Evolutionary conservation across 345 rosid genomes (phyloP).

Genomic region (Excoecaria cochinchinensis): DNA sequence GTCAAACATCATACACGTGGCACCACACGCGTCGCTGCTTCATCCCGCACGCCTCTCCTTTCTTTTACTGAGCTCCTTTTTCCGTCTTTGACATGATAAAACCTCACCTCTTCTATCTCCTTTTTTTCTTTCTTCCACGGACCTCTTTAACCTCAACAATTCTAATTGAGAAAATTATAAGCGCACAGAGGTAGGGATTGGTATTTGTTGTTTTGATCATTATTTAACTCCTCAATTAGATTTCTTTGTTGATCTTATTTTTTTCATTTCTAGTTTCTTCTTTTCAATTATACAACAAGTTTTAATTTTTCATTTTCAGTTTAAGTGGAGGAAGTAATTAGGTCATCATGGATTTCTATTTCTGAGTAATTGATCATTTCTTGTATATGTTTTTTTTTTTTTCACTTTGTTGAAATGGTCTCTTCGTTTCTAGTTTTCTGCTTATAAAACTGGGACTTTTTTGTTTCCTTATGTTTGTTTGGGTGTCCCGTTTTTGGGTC

Average conservation of each 20-base stretch:
- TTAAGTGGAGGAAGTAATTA: not conserved
- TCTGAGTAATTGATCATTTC: not conserved
- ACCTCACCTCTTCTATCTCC: not conserved
- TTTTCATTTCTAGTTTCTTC: not conserved
- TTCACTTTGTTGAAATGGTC: slow-evolving; percentile 3
- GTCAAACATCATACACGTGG: slow-evolving; percentile 41
- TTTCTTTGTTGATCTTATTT: not conserved
- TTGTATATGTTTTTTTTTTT: not conserved
- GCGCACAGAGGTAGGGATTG: too few species aligned
- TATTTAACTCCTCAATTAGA: not conserved
- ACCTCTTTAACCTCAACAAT: not conserved
- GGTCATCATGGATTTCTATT: not conserved
- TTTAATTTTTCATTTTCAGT: not conserved
- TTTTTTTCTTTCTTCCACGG: not conserved
- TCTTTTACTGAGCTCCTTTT: not conserved
- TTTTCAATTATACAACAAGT: not conserved
- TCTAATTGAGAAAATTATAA: too few species aligned
- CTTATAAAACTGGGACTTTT: not conserved
- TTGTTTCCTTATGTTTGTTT: not conserved
- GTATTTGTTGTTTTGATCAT: not conserved
- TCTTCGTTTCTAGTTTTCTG: not conserved
- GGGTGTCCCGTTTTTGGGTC: too few species aligned
- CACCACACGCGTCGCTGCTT: slow-evolving; percentile 27
- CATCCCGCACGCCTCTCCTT: slow-evolving; percentile 44
- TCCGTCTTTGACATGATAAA: not conserved